Percentiles rank a stretch among this genome's conserved stretches.
These are phyloP conservation scores for Calonectria hawksworthii DNA, from an alignment of 2,329 filamentous ascomycete genomes.

Conservation along the genomic window DNA sequence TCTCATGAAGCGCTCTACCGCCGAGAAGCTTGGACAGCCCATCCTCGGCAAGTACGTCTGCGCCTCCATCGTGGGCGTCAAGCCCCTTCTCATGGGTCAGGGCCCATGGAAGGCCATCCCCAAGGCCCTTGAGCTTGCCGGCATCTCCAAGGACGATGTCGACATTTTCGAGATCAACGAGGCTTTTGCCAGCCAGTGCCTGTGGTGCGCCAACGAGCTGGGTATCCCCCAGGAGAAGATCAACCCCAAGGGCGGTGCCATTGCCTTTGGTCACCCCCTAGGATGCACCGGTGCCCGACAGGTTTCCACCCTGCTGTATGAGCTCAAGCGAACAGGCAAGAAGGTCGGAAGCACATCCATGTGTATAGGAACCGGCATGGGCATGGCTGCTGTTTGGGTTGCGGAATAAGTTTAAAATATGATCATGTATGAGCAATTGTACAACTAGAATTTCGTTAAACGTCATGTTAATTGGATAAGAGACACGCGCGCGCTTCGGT, in stretches of 20 bases:
- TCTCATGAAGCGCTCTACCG: constrained; percentile 94
- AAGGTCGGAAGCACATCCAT: constrained; percentile 94
- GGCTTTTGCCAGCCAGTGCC: constrained; percentile 94
- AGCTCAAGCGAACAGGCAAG: constrained; percentile 86
- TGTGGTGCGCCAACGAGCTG: constrained; percentile 94
- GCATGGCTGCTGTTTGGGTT: constrained; percentile 97
- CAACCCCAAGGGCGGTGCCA: constrained; percentile 97
- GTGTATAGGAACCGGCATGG: constrained; percentile 98
- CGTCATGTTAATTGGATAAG: constrained; percentile 17
- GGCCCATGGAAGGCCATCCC: constrained; percentile 98
- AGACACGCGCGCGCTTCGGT: neutral
- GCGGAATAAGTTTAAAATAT: constrained; percentile 72
- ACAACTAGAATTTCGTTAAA: constrained; percentile 43
- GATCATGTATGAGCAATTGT: constrained; percentile 34
- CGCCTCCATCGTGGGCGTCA: constrained; percentile 88
- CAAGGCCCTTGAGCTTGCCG: constrained; percentile 88
- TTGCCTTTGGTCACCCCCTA: constrained; percentile 95
- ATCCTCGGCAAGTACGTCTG: constrained; percentile 95
- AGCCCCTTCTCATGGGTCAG: constrained; percentile 94
- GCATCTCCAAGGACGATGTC: constrained; percentile 88
- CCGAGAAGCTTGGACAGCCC: constrained; percentile 87
- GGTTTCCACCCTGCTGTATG: constrained; percentile 91
- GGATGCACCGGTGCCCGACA: constrained; percentile 96
- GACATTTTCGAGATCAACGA: constrained; percentile 99
- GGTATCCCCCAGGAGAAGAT: constrained; percentile 87